These are phyloP conservation scores for Beauveria rudraprayagi DNA, from an alignment of 2,329 filamentous ascomycete species.

Conservation along the genomic window DNA sequence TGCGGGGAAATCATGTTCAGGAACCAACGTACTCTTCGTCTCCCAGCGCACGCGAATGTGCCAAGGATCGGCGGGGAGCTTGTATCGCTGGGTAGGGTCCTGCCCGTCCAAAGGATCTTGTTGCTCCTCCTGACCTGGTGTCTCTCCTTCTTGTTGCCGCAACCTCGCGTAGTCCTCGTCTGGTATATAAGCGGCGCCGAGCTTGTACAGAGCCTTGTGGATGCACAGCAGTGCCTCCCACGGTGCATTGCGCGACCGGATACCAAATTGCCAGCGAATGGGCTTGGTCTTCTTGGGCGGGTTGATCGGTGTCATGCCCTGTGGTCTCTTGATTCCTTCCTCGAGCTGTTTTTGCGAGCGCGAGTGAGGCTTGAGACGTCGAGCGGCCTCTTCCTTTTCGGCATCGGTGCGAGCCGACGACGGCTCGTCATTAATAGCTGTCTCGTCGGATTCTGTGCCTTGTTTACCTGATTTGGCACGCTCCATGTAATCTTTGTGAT, in stretches of 20 bases:
- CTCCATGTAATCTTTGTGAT: constrained; percentile 86
- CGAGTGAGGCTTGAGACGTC: constrained; percentile 78
- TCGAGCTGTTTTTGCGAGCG: constrained; percentile 63
- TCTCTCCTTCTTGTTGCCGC: constrained; percentile 25
- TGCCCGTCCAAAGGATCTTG: constrained; percentile 29
- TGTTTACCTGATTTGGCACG: constrained; percentile 50
- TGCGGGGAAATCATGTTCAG: neutral
- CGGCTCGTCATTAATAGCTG: constrained; percentile 40
- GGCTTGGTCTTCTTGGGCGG: constrained; percentile 66
- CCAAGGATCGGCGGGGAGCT: constrained; percentile 89
- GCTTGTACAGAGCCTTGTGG: constrained; percentile 80
- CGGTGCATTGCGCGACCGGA: constrained; percentile 85
- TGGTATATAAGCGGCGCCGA: constrained; percentile 80
- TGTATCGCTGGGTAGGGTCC: constrained; percentile 58
- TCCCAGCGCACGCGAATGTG: constrained; percentile 85
- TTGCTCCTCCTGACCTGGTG: constrained; percentile 30
- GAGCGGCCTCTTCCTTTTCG: constrained; percentile 73
- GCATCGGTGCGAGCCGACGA: constrained; percentile 51
- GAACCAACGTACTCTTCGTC: constrained; percentile 61
- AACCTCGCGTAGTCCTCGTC: constrained; percentile 47
- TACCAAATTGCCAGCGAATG: constrained; percentile 96
- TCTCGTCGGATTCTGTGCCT: constrained; percentile 32
- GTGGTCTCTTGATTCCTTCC: constrained; percentile 50
- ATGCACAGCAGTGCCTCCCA: constrained; percentile 93
- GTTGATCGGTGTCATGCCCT: constrained; percentile 54